Evolutionary conservation across 441 rosid species (phyloP), one percentile per base, ranked within the genome.

Genomic region (Cnidoscolus chayamansa): DNA sequence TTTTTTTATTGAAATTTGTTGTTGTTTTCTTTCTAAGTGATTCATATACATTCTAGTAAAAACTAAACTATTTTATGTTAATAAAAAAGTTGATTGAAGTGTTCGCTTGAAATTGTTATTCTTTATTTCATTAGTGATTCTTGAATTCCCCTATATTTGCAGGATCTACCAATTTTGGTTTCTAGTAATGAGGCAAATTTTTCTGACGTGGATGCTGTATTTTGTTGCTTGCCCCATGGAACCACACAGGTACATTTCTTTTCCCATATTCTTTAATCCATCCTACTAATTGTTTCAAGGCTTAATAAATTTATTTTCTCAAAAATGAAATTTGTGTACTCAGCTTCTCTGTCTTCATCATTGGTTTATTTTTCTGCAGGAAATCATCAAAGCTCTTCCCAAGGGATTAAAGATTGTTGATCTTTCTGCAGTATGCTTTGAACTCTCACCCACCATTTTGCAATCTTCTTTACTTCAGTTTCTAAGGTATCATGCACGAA

Each of bases 141-240:
- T 60, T 72, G 74, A 50, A 16, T 20, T 47, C 25, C 47, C 72
- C 57, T 74, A 10, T 83, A 37, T 71, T 76, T 63, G 69, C 84
- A 95, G 99, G 89, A 90, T 76, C 83, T 95, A 51, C 97, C 98
- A 0, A 84, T 77, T 64, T 75, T 93, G 90, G 79, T 90, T 67
- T 85, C 97, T 0, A 83, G 90, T 49, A 85, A 76, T 76, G 98
- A 93, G 80, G 99, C 97, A 3, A 87, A 86, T 76, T 95, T 88
- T 83, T 83, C 88, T 59, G 70, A 87, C 49, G 94, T 91, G 53
- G 98, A 95, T 81, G 98, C 97, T 66, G 94, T 91, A 4, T 89
- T 95, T 77, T 95, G 99, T 81, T 95, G 99, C 76, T 86, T 95
- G 74, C 98, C 98, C 67, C 99, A 95, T 70, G 98, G 99, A 82